Conservation (phyloP, 257 asterid genomes). For the Solanum dulcamara region DNA sequence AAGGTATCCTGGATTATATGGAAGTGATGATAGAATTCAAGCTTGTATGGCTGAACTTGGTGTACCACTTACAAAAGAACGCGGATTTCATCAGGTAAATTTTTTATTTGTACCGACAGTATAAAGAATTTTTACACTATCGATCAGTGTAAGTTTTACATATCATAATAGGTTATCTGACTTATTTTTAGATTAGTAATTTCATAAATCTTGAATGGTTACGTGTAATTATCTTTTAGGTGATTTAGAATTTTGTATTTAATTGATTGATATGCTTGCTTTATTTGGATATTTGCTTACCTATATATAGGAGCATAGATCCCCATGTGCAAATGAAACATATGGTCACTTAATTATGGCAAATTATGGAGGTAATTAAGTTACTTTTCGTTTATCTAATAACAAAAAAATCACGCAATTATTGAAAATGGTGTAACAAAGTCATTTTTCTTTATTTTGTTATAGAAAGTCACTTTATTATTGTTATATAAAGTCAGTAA, state of each 20-base stretch:
- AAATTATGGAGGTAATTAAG: neutral
- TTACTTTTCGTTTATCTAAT: neutral
- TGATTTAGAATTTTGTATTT: neutral
- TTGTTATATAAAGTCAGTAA: too few species aligned
- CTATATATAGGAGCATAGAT: neutral
- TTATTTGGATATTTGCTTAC: neutral
- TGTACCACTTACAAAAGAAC: conserved; percentile 63
- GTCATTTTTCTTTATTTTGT: too few species aligned
- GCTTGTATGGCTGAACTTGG: conserved; percentile 83
- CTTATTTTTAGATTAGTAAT: neutral
- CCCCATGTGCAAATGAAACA: neutral
- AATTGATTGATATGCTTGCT: neutral
- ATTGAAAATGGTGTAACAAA: neutral
- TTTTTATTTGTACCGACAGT: neutral
- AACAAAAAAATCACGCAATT: neutral
- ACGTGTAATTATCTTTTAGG: neutral
- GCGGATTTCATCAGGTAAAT: conserved; percentile 68
- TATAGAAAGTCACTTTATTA: too few species aligned
- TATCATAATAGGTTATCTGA: neutral
- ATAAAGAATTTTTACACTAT: neutral
- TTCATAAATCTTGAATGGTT: neutral
- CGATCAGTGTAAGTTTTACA: rapidly evolving
- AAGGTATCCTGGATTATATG: conserved; percentile 60
- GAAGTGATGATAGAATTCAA: conserved; percentile 63
- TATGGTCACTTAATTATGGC: neutral